phyloP scores from a whole-genome alignment of 106 monocot species.

The Agapanthus africanus region DNA sequence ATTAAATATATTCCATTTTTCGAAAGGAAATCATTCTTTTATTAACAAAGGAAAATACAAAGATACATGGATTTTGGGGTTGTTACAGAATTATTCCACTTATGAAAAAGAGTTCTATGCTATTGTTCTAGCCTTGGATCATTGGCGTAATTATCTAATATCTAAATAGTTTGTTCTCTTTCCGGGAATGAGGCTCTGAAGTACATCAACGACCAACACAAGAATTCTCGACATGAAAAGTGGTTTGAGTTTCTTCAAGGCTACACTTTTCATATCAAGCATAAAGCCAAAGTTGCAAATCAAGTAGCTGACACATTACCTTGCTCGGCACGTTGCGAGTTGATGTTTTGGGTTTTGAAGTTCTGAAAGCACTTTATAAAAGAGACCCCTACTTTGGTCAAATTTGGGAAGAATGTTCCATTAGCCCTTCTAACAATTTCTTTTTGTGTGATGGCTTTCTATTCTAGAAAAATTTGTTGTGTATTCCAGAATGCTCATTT shows the following conservation, averaged over 20 bases:
- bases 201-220: slow-evolving; percentile 6
- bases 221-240: slow-evolving; percentile 1
- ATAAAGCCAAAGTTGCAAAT: background rate
- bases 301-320: slow-evolving; percentile 4
- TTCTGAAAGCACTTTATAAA: slow-evolving; percentile 1
- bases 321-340: background rate
- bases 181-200: slow-evolving; percentile 5
- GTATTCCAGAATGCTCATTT: no score
- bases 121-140: background rate
- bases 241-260: no score
- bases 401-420: no score
- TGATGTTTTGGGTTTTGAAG: no score
- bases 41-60: no score
- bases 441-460: no score
- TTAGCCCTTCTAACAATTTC: no score
- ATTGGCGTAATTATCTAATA: slow-evolving; percentile 1
- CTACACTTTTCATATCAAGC: no score
- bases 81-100: background rate
- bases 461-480: no score
- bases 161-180: background rate
- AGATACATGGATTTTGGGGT: no score
- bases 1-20: no score
- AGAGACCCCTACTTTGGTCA: background rate
- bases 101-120: slow-evolving; percentile 15
- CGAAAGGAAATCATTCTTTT: no score